Conservation (phyloP, 148 eudicot species). For the Euryodendron excelsum region DNA sequence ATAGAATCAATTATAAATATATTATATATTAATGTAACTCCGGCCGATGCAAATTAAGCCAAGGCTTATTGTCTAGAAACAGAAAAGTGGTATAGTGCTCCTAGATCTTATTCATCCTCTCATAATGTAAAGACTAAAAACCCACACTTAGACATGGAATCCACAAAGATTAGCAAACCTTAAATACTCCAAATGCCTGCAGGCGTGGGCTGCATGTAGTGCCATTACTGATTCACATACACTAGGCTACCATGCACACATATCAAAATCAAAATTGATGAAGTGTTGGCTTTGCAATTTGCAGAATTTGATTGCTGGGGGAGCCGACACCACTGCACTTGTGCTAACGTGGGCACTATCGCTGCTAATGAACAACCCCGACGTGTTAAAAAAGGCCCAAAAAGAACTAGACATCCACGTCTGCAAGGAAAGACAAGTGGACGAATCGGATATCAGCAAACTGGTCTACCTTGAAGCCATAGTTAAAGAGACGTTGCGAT, state of each 20-base stretch:
- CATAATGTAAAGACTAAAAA: too few species aligned
- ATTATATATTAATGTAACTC: too few species aligned
- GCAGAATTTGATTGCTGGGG: conserved; percentile 32
- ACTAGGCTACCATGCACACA: too few species aligned
- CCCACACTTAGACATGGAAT: too few species aligned
- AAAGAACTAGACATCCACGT: conserved; percentile 26
- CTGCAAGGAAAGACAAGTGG: conserved; percentile 22
- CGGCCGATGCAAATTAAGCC: too few species aligned
- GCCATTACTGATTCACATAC: neutral
- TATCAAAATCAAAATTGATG: neutral
- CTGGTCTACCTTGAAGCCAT: conserved; percentile 39
- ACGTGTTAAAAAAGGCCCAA: conserved; percentile 24
- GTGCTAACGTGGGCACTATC: conserved; percentile 40
- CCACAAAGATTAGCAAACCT: too few species aligned
- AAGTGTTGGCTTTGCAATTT: neutral
- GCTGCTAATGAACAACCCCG: conserved; percentile 25
- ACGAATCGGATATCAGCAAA: conserved; percentile 30
- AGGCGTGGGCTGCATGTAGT: neutral
- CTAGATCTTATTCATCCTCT: too few species aligned
- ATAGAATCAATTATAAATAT: too few species aligned
- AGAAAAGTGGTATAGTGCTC: too few species aligned
- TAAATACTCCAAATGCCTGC: too few species aligned
- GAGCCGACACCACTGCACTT: conserved; percentile 28
- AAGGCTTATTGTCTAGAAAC: too few species aligned
- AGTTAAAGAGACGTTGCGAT: conserved; percentile 30